A percentile compares a stretch with the other conserved stretches of the same genome.
Conservation (phyloP, 2,329 filamentous ascomycete species). For the Parascedosporium putredinis region DNA sequence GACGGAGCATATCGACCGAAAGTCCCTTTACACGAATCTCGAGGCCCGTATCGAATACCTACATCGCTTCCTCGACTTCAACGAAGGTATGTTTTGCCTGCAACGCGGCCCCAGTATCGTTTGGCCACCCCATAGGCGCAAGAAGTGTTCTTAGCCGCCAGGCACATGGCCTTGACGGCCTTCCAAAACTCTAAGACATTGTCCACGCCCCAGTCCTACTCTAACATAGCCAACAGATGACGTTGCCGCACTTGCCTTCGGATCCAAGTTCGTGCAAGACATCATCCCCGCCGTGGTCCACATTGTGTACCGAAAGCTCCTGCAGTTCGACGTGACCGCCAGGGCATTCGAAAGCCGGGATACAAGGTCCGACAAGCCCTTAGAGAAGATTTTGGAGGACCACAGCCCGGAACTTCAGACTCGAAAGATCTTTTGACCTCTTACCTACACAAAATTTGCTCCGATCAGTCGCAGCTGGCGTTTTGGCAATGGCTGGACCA, state of each 20-base stretch:
- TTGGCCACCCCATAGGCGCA: no score
- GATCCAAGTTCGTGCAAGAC: constrained; percentile 69
- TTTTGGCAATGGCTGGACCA: constrained; percentile 82
- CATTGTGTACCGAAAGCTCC: constrained; percentile 72
- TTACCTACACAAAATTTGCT: constrained; percentile 65
- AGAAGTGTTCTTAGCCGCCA: no score
- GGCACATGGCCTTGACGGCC: no score
- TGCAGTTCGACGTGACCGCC: constrained; percentile 74
- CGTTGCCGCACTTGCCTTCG: constrained; percentile 57
- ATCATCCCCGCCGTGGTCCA: constrained; percentile 76
- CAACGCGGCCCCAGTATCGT: no score
- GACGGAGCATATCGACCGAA: constrained; percentile 54
- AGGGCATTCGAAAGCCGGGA: constrained; percentile 58
- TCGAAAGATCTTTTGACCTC: constrained; percentile 71
- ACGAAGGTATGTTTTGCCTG: constrained; percentile 44
- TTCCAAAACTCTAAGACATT: no score
- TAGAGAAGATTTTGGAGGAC: constrained; percentile 53
- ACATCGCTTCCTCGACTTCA: constrained; percentile 68
- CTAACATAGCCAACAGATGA: constrained; percentile 39
- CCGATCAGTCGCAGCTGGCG: constrained; percentile 62
- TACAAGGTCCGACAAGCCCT: constrained; percentile 55
- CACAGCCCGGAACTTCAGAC: constrained; percentile 65
- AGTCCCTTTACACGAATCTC: constrained; percentile 61
- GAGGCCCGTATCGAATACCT: constrained; percentile 62
- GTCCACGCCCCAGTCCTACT: neutral